Evolutionary conservation across 805 yeast species (phyloP).

Genomic region (Citeromyces nyonsensis): DNA sequence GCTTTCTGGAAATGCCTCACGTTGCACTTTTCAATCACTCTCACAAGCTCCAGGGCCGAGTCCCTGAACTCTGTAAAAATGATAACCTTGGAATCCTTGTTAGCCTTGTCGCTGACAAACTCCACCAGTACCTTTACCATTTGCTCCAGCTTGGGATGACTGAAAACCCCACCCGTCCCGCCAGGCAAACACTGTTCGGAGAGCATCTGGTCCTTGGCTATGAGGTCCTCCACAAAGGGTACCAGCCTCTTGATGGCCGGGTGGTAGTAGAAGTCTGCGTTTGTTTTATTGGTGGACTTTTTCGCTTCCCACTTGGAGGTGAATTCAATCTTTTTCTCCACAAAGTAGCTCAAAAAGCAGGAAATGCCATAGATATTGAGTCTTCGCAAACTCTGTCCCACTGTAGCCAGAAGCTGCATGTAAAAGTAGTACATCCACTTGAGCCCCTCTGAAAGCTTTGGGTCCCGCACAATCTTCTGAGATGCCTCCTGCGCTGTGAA

Average conservation of each 20-base stretch:
- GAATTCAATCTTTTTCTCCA: slow-evolving; percentile 40
- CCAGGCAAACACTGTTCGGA: slow-evolving; percentile 6
- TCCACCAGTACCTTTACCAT: slow-evolving; percentile 37
- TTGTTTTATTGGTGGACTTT: slow-evolving; percentile 48
- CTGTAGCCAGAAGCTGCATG: slow-evolving; percentile 46
- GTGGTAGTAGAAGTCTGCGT: slow-evolving; percentile 45
- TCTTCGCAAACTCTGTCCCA: slow-evolving; percentile 57
- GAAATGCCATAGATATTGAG: slow-evolving; percentile 71
- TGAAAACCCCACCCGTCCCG: slow-evolving; percentile 14
- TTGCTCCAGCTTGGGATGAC: slow-evolving; percentile 65
- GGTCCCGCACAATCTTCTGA: slow-evolving; percentile 37
- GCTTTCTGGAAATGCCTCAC: slow-evolving; percentile 3
- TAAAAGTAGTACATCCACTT: slow-evolving; percentile 61
- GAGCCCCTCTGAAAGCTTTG: slow-evolving; percentile 43
- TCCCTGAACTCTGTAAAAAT: slow-evolving; percentile 82
- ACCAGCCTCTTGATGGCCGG: slow-evolving; percentile 28
- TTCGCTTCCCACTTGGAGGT: slow-evolving; percentile 35
- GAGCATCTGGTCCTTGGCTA: slow-evolving; percentile 14
- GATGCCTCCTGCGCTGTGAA: slow-evolving; percentile 60
- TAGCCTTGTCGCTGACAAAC: slow-evolving; percentile 30
- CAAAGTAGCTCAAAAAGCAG: slow-evolving; percentile 57
- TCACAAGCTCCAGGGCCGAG: slow-evolving; percentile 78
- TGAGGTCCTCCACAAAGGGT: slow-evolving; percentile 23
- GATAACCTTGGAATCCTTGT: slow-evolving; percentile 55
- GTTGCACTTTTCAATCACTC: slow-evolving; percentile 31